Evolutionary conservation across 345 rosid genomes (phyloP).

Genomic region (Isatis tinctoria): DNA sequence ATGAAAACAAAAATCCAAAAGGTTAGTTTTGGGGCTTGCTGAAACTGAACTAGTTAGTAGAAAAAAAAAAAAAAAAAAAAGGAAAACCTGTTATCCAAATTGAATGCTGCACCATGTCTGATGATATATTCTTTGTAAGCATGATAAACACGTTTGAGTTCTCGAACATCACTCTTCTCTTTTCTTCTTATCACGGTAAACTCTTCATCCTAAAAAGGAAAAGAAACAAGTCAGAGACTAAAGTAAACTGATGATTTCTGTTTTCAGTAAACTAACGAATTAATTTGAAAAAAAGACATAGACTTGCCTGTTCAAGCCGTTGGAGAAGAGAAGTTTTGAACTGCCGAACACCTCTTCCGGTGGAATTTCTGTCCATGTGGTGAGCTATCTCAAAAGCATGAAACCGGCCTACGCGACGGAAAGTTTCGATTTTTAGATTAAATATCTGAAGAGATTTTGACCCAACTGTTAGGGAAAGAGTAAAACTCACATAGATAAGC

Average conservation of each 20-base stretch:
- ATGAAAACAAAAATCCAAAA: not conserved
- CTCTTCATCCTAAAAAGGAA: constrained; percentile 58
- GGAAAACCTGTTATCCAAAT: constrained; percentile 50
- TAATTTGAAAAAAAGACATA: too few relatives aligned
- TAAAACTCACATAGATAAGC: constrained; percentile 65
- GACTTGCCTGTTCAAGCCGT: constrained; percentile 68
- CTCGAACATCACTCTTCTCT: constrained; percentile 61
- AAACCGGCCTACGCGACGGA: constrained; percentile 61
- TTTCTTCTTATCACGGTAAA: constrained; percentile 41
- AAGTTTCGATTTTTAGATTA: not conserved
- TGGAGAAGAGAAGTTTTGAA: constrained; percentile 89
- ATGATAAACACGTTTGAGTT: constrained; percentile 73
- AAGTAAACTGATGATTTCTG: too few relatives aligned
- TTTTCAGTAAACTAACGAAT: too few relatives aligned
- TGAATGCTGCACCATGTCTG: constrained; percentile 44
- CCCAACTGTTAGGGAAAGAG: not conserved
- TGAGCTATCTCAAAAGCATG: constrained; percentile 83
- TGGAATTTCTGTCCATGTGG: constrained; percentile 64
- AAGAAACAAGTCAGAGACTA: constrained; percentile 4
- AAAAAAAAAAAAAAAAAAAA: not conserved
- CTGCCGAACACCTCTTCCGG: constrained; percentile 80
- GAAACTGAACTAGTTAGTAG: not conserved
- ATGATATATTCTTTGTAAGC: constrained; percentile 52
- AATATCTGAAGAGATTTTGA: too few relatives aligned
- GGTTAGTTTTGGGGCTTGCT: constrained; percentile 3